Evolutionary conservation across 345 rosid genomes (phyloP).

Genomic region (Euphorbia tirucalli): DNA sequence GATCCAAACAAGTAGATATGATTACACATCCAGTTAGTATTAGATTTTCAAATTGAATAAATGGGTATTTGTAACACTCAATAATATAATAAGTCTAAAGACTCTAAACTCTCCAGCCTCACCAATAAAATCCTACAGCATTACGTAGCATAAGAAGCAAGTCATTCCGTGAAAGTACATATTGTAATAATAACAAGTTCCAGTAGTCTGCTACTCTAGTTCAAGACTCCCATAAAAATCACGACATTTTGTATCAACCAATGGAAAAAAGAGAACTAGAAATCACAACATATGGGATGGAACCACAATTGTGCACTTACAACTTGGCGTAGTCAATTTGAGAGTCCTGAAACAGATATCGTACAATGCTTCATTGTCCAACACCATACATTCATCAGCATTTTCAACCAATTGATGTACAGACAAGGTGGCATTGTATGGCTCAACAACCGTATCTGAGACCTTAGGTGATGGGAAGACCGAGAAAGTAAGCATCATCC

Average conservation of each 20-base stretch:
- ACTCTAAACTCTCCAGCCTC: no score
- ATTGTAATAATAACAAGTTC: not conserved
- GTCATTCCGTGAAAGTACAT: not conserved
- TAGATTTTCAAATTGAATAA: not conserved
- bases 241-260: not conserved
- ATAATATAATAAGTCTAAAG: no score
- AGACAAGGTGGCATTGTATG: conserved; percentile 28
- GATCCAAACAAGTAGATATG: no score
- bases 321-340: conserved; percentile 29
- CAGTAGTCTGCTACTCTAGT: not conserved
- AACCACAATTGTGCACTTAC: conserved; percentile 10
- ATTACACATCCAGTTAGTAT: not conserved
- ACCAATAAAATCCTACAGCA: no score
- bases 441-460: conserved; percentile 30
- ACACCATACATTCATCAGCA: conserved; percentile 32
- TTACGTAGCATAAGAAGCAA: not conserved
- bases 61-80: no score
- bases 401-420: conserved; percentile 32
- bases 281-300: not conserved
- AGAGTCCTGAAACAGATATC: conserved; percentile 31
- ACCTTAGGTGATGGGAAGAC: conserved; percentile 33
- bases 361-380: conserved; percentile 30
- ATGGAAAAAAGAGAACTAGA: not conserved
- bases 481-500: conserved; percentile 32
- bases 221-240: not conserved